phyloP scores from a whole-genome alignment of 768 basidiomycete genomes.

The Psilocybe cubensis region DNA sequence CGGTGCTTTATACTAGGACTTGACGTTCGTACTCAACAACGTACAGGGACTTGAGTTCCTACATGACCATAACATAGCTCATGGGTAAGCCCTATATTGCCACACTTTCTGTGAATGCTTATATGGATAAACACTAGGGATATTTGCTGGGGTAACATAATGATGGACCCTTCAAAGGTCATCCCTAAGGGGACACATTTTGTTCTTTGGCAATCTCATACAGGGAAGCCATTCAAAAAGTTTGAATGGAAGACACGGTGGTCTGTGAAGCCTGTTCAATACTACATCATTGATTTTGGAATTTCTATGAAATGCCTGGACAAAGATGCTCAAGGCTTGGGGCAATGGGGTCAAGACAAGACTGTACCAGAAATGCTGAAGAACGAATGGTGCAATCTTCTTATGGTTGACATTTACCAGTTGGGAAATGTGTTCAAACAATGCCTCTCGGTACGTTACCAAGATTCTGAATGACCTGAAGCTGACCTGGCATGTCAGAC shows the following conservation, averaged over 20 bases:
- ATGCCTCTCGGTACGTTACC: not conserved
- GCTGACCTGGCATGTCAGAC: not conserved
- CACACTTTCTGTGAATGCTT: not conserved
- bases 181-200: conserved; percentile 19
- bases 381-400: conserved; percentile 24
- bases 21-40: not conserved
- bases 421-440: conserved; percentile 23
- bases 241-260: conserved; percentile 19
- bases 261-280: conserved; percentile 23
- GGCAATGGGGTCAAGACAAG: conserved; percentile 22
- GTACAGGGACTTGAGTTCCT: conserved; percentile 9
- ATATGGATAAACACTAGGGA: not conserved
- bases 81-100: conserved; percentile 4
- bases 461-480: not conserved
- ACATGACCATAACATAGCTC: conserved; percentile 14
- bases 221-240: not conserved
- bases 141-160: conserved; percentile 8
- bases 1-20: too few species aligned
- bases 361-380: conserved; percentile 31
- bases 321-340: conserved; percentile 1
- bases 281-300: conserved; percentile 33
- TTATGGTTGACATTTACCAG: conserved; percentile 31
- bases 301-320: conserved; percentile 7
- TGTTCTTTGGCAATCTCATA: not conserved
- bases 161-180: conserved; percentile 19